phyloP scores from a whole-genome alignment of 2,329 filamentous ascomycete species.

The Trichoderma koningii region DNA sequence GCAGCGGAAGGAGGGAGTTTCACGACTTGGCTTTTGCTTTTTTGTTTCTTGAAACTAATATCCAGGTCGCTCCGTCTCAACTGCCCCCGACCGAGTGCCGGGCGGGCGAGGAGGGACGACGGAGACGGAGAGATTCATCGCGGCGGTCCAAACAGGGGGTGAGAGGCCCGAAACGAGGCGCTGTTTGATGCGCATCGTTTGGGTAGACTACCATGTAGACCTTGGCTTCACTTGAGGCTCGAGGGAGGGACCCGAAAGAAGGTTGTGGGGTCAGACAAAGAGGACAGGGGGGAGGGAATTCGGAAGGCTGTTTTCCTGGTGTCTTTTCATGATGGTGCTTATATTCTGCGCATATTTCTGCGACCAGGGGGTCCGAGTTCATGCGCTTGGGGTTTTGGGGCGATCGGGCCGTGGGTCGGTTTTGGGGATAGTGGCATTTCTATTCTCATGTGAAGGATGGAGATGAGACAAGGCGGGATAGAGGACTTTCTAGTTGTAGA shows the following conservation, averaged over 20 bases:
- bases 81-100: slow-evolving; percentile 12
- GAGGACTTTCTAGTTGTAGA: neutral
- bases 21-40: neutral
- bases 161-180: slow-evolving; percentile 10
- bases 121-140: slow-evolving; percentile 1
- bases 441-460: neutral
- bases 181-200: slow-evolving; percentile 9
- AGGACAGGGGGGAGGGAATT: neutral
- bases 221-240: neutral
- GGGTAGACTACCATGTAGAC: neutral
- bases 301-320: neutral
- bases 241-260: neutral
- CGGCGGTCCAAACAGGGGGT: slow-evolving; percentile 9
- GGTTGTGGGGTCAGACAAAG: neutral
- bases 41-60: slow-evolving; percentile 14
- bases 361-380: slow-evolving; percentile 18
- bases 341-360: slow-evolving; percentile 8
- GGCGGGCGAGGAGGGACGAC: neutral
- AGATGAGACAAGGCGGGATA: neutral
- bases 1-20: neutral
- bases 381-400: slow-evolving; percentile 19
- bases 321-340: too few relatives aligned
- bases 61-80: slow-evolving; percentile 3
- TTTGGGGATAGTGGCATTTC: slow-evolving; percentile 14
- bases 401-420: slow-evolving; percentile 9